Evolutionary conservation across 2,329 filamentous ascomycete species (phyloP).

Genomic region (Paecilomyces variotii): DNA sequence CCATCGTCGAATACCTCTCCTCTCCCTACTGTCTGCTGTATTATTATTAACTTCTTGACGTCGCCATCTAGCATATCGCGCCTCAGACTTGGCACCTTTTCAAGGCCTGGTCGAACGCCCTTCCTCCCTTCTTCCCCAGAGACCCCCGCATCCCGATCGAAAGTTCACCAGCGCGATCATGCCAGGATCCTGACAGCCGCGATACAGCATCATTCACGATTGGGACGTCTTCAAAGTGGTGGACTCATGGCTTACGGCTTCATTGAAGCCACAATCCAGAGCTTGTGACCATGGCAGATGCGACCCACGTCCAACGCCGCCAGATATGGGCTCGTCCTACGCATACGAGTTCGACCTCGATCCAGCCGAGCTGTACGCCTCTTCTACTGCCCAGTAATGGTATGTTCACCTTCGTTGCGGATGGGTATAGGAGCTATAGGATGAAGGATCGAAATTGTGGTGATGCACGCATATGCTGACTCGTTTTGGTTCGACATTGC

Average conservation of each 20-base stretch:
- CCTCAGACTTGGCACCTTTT: neutral
- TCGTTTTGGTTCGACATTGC: neutral
- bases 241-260: conserved; percentile 8
- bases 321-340: conserved; percentile 34
- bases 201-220: neutral
- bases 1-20: neutral
- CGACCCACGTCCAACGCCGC: conserved; percentile 25
- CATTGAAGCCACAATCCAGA: conserved; percentile 8
- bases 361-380: conserved; percentile 50
- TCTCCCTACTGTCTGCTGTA: neutral
- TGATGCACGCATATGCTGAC: neutral
- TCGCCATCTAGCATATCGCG: neutral
- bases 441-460: conserved; percentile 2
- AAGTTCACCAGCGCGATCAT: neutral
- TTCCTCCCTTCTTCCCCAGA: neutral
- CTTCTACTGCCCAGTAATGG: conserved; percentile 55
- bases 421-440: neutral
- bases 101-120: neutral
- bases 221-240: neutral
- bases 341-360: conserved; percentile 26
- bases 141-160: neutral
- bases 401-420: conserved; percentile 31
- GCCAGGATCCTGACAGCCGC: neutral
- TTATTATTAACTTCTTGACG: neutral
- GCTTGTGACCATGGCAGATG: conserved; percentile 25